Percentiles rank a stretch among this genome's conserved stretches.
Conservation (phyloP, 1,284 basidiomycete species). For the Blastosporella zonata region DNA sequence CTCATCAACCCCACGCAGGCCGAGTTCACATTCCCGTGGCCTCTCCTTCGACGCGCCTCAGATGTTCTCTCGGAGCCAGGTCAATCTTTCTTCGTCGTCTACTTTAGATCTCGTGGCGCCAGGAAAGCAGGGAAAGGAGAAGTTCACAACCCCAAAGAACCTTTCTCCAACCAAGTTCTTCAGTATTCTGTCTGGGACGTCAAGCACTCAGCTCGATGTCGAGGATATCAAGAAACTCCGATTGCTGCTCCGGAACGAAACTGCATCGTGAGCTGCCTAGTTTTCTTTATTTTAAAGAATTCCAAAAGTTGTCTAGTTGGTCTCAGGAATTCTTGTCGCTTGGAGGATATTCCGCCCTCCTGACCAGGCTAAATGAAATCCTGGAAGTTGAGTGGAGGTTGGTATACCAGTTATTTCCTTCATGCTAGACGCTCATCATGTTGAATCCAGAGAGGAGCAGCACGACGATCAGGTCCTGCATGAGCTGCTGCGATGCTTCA, state of each 20-base stretch:
- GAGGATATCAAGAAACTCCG: constrained; percentile 76
- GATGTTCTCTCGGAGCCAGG: constrained; percentile 47
- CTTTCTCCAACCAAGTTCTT: constrained; percentile 63
- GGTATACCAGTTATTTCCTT: constrained; percentile 21
- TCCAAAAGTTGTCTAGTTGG: constrained; percentile 56
- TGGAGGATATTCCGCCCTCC: constrained; percentile 83
- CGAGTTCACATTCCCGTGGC: constrained; percentile 50
- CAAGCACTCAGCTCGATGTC: constrained; percentile 67
- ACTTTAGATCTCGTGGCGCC: constrained; percentile 37
- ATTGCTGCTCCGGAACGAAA: constrained; percentile 81
- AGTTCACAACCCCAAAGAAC: constrained; percentile 44
- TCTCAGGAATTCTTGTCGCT: constrained; percentile 83
- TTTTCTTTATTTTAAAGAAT: background rate
- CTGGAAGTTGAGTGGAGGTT: constrained; percentile 96
- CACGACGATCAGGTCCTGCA: constrained; percentile 95
- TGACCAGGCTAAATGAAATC: constrained; percentile 88
- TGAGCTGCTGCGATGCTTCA: constrained; percentile 91
- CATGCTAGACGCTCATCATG: constrained; percentile 3
- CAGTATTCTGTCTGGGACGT: constrained; percentile 60
- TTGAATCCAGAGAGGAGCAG: constrained; percentile 82
- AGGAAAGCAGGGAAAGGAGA: constrained; percentile 43
- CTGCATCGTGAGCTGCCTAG: constrained; percentile 56
- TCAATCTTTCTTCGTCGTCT: constrained; percentile 41
- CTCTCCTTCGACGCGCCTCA: constrained; percentile 49
- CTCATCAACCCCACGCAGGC: constrained; percentile 43